A percentile compares a stretch with the other conserved stretches of the same genome.
Evolutionary conservation across 208 protist species (phyloP).

Genomic region (Wallacemonas sp.): DNA sequence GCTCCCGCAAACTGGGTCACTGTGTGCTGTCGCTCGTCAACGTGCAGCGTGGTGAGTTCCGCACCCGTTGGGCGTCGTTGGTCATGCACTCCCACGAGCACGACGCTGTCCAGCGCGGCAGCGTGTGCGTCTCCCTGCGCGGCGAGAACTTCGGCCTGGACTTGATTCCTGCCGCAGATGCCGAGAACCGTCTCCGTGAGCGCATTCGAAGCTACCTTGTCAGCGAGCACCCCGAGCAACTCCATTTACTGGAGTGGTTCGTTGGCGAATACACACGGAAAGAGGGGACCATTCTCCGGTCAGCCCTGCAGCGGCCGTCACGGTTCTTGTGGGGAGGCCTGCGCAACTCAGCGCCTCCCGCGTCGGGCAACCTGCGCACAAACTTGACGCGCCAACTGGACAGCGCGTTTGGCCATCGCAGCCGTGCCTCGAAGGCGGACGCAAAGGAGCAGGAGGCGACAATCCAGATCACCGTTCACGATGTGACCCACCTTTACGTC

Average conservation of each 20-base stretch:
- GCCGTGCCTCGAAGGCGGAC: conserved; percentile 3
- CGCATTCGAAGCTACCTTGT: conserved; percentile 51
- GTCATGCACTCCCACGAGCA: conserved; percentile 44
- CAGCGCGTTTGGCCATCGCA: conserved; percentile 21
- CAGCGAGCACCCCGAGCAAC: conserved; percentile 30
- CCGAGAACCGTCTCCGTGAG: conserved; percentile 73
- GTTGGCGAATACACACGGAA: conserved; percentile 58
- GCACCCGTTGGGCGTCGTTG: conserved; percentile 63
- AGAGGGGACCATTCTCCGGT: conserved; percentile 33
- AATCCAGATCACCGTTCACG: conserved; percentile 39
- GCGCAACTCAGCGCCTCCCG: neutral
- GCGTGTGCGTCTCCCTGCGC: conserved; percentile 57
- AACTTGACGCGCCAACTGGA: conserved; percentile 9
- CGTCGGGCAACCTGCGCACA: neutral
- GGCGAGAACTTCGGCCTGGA: conserved; percentile 75
- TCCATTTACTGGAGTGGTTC: conserved; percentile 82
- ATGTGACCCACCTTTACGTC: conserved; percentile 43
- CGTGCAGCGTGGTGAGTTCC: conserved; percentile 51
- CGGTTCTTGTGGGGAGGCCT: conserved; percentile 7
- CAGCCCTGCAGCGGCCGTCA: neutral
- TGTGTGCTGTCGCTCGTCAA: conserved; percentile 79
- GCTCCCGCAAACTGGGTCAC: conserved; percentile 66
- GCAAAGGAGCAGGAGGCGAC: conserved; percentile 18
- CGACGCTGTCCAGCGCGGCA: conserved; percentile 45
- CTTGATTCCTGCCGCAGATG: conserved; percentile 60